These are phyloP conservation scores for Urochloa ruziziensis DNA, from an alignment of 176 grass and related monocot genomes.

Conservation along the genomic window DNA sequence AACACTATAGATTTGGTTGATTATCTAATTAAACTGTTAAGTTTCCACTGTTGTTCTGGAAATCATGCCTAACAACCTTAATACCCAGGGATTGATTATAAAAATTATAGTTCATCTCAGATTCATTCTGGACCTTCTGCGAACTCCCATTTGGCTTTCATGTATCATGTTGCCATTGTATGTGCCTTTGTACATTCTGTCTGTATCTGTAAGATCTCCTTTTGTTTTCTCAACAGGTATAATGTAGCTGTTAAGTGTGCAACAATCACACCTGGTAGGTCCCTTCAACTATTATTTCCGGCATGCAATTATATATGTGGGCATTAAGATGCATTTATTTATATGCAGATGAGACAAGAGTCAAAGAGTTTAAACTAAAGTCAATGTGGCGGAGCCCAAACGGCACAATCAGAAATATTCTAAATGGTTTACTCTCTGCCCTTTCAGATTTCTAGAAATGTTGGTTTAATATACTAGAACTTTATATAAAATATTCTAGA, in stretches of 20 bases:
- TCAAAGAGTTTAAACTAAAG: conserved; percentile 66
- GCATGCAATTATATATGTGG: not conserved
- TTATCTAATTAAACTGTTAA: not conserved
- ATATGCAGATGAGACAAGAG: conserved; percentile 56
- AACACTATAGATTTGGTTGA: not conserved
- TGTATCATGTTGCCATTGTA: not conserved
- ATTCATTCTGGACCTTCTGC: not conserved
- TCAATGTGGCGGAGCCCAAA: conserved; percentile 71
- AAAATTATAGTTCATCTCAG: not conserved
- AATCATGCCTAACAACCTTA: not conserved
- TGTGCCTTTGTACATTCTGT: not conserved
- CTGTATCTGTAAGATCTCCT: not conserved
- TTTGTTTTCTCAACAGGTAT: conserved; percentile 52
- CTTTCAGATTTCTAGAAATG: not conserved
- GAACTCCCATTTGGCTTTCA: not conserved
- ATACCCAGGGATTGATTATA: not conserved
- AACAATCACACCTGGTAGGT: conserved; percentile 92
- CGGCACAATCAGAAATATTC: conserved; percentile 62
- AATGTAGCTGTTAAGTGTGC: conserved; percentile 98
- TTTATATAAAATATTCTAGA: not conserved
- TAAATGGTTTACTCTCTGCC: conserved; percentile 42
- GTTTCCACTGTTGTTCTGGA: conserved; percentile 1
- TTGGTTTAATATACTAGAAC: not conserved
- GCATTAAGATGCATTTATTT: conserved; percentile 8
- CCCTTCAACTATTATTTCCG: not conserved